A percentile compares a stretch with the other conserved stretches of the same genome.
Evolutionary conservation across 2,329 filamentous ascomycete genomes (phyloP).

Genomic region (Pseudopithomyces maydicus): DNA sequence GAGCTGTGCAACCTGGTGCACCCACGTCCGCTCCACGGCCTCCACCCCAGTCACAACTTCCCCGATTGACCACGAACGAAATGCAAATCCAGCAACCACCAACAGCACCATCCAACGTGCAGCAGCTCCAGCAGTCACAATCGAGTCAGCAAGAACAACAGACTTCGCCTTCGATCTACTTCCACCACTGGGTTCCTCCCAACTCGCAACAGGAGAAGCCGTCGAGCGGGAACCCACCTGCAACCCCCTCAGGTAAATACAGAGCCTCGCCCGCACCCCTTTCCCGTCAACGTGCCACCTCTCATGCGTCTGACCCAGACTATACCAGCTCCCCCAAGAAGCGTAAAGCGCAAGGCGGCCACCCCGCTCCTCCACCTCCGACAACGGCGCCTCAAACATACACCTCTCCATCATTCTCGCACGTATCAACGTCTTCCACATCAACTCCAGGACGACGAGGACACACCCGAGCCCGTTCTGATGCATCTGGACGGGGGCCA

Average conservation of each 20-base stretch:
- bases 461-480: slow-evolving; percentile 69
- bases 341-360: slow-evolving; percentile 70
- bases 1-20: slow-evolving; percentile 38
- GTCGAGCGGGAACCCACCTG: slow-evolving; percentile 67
- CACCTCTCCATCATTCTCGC: slow-evolving; percentile 58
- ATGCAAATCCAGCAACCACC: slow-evolving; percentile 56
- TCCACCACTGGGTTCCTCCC: slow-evolving; percentile 92
- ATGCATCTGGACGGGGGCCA: slow-evolving; percentile 55
- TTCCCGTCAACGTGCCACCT: slow-evolving; percentile 55
- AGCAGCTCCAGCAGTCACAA: slow-evolving; percentile 54
- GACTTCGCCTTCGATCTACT: slow-evolving; percentile 79
- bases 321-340: slow-evolving; percentile 81
- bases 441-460: slow-evolving; percentile 62
- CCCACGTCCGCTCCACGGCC: slow-evolving; percentile 52
- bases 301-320: slow-evolving; percentile 60
- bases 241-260: slow-evolving; percentile 71
- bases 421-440: slow-evolving; percentile 60
- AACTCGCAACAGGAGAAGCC: slow-evolving; percentile 61
- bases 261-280: slow-evolving; percentile 47
- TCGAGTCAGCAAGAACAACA: slow-evolving; percentile 63
- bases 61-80: slow-evolving; percentile 58
- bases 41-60: slow-evolving; percentile 53
- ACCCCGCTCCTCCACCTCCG: slow-evolving; percentile 57
- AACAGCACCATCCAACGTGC: slow-evolving; percentile 43
- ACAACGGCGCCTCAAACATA: slow-evolving; percentile 55